Evolutionary conservation across 2,329 filamentous ascomycete genomes (phyloP), one percentile per base, ranked within the genome.

Genomic region (Paraphoma chrysanthemicola): DNA sequence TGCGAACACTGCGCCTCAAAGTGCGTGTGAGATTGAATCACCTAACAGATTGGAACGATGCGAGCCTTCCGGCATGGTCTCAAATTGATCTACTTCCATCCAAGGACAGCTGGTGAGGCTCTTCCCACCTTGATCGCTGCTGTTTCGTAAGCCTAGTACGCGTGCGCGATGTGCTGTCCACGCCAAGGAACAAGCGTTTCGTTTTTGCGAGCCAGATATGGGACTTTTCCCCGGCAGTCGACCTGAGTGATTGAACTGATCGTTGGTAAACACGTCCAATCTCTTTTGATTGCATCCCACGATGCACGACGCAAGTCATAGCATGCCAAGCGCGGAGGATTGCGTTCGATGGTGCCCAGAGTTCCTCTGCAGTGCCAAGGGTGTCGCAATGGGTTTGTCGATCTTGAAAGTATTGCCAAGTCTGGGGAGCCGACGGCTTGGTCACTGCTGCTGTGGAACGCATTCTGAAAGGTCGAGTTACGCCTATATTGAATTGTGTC

Each of bases 251-350:
- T 30, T 46, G 23, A 44, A 28, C 29, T 59, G 53, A 23, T 23
- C 18, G 39, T 45, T 47, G 31, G 17, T 17, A 23, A 23, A 23
- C 23, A 23, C 23, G 41, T 44, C n/a, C 31, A 39, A 57, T 44
- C 23, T 57, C 49, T 17, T 23, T 53, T 57, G 53, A 51, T 44
- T 47, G 28, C 31, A 47, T 43, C 33, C 30, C 31, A 44, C 33
- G 29, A 49, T 29, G 42, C 42, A 14, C 18, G 29, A 51, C 18
- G 51, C 52, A 53, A 42, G 50, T 45, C 31, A 44, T 50, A 45
- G 36, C 39, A 17, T 59, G 66, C 66, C 66, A 67, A 69, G 66
- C 54, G 66, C 61, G 64, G 64, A 66, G 59, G 44, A 58, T 56
- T 38, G 57, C 50, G 36, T 47, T 42, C 44, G n/a, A 48, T 45